Conservation (phyloP, 176 grass and related monocot genomes). For the Typha latifolia region DNA sequence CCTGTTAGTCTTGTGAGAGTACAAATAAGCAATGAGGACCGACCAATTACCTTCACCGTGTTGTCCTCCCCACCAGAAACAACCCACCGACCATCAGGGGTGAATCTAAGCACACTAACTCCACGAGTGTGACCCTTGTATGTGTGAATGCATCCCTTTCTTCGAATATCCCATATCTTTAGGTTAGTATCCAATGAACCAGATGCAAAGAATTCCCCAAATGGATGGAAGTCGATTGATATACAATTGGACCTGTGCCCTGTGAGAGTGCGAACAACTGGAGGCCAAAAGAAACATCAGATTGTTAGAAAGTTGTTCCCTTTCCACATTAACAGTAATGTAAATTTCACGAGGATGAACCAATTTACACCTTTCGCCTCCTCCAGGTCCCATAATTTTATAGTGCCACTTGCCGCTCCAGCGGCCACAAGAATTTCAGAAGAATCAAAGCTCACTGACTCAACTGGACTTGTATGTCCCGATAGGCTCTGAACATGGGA, state of each 20-base stretch:
- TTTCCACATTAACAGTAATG: background rate
- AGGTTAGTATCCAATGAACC: slow-evolving; percentile 90
- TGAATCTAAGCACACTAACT: slow-evolving; percentile 75
- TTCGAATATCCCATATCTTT: slow-evolving; percentile 90
- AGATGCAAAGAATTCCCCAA: slow-evolving; percentile 88
- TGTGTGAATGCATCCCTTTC: slow-evolving; percentile 87
- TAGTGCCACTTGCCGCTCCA: slow-evolving; percentile 67
- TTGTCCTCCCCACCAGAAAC: slow-evolving; percentile 76
- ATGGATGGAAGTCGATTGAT: slow-evolving; percentile 85
- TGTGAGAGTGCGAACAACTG: slow-evolving; percentile 79
- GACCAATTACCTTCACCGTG: slow-evolving; percentile 52
- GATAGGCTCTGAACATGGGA: slow-evolving; percentile 55
- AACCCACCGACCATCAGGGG: slow-evolving; percentile 89
- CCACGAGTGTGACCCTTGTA: slow-evolving; percentile 83
- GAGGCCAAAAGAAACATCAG: slow-evolving; percentile 4
- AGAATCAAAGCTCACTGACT: slow-evolving; percentile 78
- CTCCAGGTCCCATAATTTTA: slow-evolving; percentile 87
- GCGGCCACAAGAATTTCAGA: slow-evolving; percentile 73
- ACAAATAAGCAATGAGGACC: no score
- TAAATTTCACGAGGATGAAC: background rate
- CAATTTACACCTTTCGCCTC: slow-evolving; percentile 59
- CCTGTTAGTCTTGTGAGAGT: background rate
- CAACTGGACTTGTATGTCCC: slow-evolving; percentile 75
- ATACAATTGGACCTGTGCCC: slow-evolving; percentile 86
- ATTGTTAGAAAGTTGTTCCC: slow-evolving; percentile 1